phyloP scores from a whole-genome alignment of 805 yeast species.

The Saccharomyces cerevisiae region DNA sequence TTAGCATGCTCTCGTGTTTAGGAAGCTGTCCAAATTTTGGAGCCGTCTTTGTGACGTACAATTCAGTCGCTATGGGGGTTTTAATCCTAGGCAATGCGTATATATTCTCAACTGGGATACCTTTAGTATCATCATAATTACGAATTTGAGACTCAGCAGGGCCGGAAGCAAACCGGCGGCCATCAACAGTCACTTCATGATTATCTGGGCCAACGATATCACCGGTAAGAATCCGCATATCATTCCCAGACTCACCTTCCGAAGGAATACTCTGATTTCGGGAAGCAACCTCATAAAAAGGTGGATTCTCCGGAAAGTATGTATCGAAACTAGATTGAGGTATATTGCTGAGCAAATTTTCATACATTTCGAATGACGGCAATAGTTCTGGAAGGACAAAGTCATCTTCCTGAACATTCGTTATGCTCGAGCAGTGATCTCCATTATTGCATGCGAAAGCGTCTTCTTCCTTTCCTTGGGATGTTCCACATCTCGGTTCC shows the following conservation, averaged over 20 bases:
- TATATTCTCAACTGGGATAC: conserved; percentile 9
- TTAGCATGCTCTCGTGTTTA: conserved; percentile 23
- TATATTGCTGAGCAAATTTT: conserved; percentile 8
- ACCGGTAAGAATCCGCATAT: not conserved
- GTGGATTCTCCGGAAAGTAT: conserved; percentile 2
- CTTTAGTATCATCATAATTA: not conserved
- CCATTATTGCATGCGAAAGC: not conserved
- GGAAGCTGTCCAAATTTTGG: conserved; percentile 5
- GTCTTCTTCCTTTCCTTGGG: not conserved
- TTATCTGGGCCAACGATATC: not conserved
- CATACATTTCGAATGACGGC: conserved; percentile 12
- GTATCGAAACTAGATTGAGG: conserved; percentile 4
- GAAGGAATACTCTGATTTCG: not conserved
- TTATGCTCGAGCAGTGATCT: not conserved
- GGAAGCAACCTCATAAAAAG: conserved; percentile 1
- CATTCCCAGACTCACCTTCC: not conserved
- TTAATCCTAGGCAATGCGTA: conserved; percentile 6
- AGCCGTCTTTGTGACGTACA: conserved; percentile 6
- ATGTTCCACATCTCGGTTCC: not conserved
- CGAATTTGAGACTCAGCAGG: not conserved
- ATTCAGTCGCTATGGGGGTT: conserved; percentile 9
- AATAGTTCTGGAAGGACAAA: conserved; percentile 2
- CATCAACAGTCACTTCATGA: not conserved
- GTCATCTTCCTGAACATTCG: not conserved
- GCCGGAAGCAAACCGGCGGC: not conserved